A percentile compares a stretch with the other conserved stretches of the same genome.
Evolutionary conservation across 768 basidiomycete species (phyloP).

Genomic region (Mrakia hoshinonis): DNA sequence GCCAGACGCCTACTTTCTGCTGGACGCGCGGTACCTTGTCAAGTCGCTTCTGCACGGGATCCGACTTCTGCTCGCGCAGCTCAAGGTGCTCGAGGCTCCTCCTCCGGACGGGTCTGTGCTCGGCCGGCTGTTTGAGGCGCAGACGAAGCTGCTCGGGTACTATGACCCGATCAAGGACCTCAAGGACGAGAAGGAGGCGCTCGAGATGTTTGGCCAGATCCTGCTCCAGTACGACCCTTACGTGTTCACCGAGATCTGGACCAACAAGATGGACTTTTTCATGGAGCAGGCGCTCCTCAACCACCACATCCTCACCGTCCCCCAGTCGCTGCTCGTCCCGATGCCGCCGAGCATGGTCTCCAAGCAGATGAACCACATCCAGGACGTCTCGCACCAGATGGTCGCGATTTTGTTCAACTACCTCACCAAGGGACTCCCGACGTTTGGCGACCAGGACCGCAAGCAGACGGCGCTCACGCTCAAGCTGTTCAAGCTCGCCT

Average conservation of each 20-base stretch:
- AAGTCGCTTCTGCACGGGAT: conserved; percentile 82
- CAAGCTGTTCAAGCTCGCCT: conserved; percentile 90
- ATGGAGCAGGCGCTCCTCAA: conserved; percentile 69
- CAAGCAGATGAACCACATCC: conserved; percentile 36
- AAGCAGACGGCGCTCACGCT: conserved; percentile 73
- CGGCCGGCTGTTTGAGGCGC: conserved; percentile 75
- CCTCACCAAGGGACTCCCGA: conserved; percentile 68
- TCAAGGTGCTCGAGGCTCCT: conserved; percentile 71
- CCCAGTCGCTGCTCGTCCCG: conserved; percentile 62
- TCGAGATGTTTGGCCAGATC: conserved; percentile 76
- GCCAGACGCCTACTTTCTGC: conserved; percentile 19
- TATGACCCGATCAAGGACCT: conserved; percentile 48
- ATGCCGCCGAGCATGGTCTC: neutral
- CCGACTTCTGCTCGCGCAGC: conserved; percentile 62
- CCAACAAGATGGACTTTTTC: conserved; percentile 81
- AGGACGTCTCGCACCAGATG: conserved; percentile 64
- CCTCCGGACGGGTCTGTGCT: conserved; percentile 78
- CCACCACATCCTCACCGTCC: conserved; percentile 68
- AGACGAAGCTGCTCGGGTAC: conserved; percentile 66
- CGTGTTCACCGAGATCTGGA: conserved; percentile 95
- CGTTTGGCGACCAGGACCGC: conserved; percentile 69
- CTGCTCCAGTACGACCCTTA: conserved; percentile 53
- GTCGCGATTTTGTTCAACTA: conserved; percentile 82
- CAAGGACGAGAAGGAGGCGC: conserved; percentile 63
- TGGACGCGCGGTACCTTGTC: conserved; percentile 73